Evolutionary conservation across 306 rosid species (phyloP).

Genomic region (Vachellia collinsii): DNA sequence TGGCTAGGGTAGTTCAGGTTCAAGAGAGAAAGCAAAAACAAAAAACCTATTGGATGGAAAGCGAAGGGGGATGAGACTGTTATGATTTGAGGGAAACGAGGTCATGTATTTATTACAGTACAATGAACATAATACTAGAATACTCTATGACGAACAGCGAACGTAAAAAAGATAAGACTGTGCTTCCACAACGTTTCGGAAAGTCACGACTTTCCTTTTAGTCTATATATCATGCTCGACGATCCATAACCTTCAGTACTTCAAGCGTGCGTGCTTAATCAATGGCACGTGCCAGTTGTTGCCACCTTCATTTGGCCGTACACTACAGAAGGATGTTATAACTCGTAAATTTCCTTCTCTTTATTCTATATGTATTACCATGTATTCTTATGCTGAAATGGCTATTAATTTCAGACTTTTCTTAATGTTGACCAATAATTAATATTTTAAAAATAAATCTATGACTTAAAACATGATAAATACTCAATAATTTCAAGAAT

Average conservation of each 20-base stretch:
- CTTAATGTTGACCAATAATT: too few relatives aligned
- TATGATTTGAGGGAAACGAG: background rate
- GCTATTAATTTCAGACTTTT: too few relatives aligned
- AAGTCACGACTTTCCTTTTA: background rate
- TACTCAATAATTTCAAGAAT: too few relatives aligned
- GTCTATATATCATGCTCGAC: background rate
- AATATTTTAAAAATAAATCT: too few relatives aligned
- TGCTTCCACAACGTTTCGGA: background rate
- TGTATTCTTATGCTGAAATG: background rate
- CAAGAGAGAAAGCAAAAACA: background rate
- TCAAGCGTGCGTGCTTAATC: background rate
- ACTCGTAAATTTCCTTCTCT: background rate
- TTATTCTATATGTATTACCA: background rate
- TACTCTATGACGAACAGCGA: background rate
- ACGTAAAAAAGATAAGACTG: background rate
- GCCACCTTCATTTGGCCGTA: background rate
- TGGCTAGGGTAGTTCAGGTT: background rate
- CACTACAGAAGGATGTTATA: too few relatives aligned
- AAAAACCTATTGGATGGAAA: background rate
- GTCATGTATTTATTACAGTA: background rate
- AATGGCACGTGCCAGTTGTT: background rate
- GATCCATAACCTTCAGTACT: background rate
- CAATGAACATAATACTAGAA: background rate
- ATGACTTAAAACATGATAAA: too few relatives aligned
- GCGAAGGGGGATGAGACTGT: background rate